Evolutionary conservation across 176 grass and related monocot genomes (phyloP), one percentile per base, ranked within the genome.

Genomic region (Lolium multiflorum): DNA sequence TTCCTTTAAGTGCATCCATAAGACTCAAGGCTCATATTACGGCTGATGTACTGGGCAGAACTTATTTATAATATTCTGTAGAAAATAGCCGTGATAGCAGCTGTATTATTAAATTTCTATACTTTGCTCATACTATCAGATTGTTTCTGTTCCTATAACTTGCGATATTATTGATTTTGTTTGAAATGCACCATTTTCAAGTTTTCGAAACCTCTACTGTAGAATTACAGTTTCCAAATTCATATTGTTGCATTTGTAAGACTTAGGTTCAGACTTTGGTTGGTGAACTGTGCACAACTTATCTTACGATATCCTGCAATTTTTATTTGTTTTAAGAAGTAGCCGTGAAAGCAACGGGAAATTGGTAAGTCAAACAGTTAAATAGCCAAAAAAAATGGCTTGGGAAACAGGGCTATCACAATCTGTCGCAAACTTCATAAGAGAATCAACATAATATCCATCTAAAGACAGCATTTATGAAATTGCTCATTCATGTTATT

Each of bases 401-500:
- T 69, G 66, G 35, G 67, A 70, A 71, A 71, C 7, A 8, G 3
- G 66, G 16, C 11, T 9, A 5, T 69, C 16, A 16, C 7, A 20
- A 39, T 4, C 66, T 0, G 7, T 16, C 8, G 16, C 67, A 70
- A 21, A 44, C 17, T n/a, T 71, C 67, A 21, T 65, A 71, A 71
- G 39, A 71, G 18, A 21, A 46, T 46, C 10, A 44, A 72, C 69
- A 46, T 47, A 47, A 72, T 20, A 72, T 22, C 41, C n/a, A 72
- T 71, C 38, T 71, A 46, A 71, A 71, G 38, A 71, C 68, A 71
- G 12, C 38, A 71, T 71, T 44, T 20, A 71, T 71, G 68, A 71
- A 22, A 44, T 20, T n/a, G 3, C 24, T 64, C 61, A 35, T 15
- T 64, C 14, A 28, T 64, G 61, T 35, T 65, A 35, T 6, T 28